Evolutionary conservation across 1,284 basidiomycete species (phyloP).

Genomic region (Bondarzewia mesenterica): DNA sequence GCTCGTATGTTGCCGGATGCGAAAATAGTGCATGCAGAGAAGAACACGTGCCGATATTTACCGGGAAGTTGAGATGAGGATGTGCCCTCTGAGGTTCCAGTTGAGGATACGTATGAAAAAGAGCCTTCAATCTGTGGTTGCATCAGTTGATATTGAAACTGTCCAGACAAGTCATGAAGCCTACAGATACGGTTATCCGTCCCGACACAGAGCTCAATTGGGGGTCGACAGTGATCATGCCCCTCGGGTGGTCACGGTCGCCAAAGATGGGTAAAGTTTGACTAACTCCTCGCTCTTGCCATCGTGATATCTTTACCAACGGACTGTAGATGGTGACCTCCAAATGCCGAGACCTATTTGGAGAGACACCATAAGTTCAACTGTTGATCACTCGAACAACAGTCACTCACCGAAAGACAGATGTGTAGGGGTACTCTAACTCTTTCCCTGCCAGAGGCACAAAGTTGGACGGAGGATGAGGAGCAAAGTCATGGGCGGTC

Average conservation of each 20-base stretch:
- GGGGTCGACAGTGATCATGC: constrained; percentile 47
- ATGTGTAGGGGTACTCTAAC: not conserved
- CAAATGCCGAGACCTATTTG: constrained; percentile 41
- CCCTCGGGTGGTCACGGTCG: constrained; percentile 50
- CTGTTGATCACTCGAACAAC: not conserved
- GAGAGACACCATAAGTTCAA: not conserved
- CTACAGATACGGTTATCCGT: constrained; percentile 48
- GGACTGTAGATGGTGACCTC: constrained; percentile 55
- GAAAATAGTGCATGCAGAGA: constrained; percentile 42
- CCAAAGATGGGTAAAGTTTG: constrained; percentile 50
- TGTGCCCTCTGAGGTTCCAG: constrained; percentile 23
- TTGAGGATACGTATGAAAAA: constrained; percentile 40
- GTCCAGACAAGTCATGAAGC: constrained; percentile 15
- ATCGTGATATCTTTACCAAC: constrained; percentile 40
- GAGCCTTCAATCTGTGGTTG: constrained; percentile 49
- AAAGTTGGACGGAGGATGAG: not conserved
- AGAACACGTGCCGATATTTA: constrained; percentile 52
- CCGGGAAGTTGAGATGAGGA: no score
- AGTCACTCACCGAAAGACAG: constrained; percentile 2
- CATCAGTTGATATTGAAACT: no score
- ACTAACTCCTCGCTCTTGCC: constrained; percentile 23
- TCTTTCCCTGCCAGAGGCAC: not conserved
- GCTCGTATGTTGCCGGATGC: constrained; percentile 30
- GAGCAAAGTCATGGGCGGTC: no score
- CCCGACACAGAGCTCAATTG: constrained; percentile 38